Conservation (phyloP, 495 filamentous ascomycete genomes). For the Talaromyces wortmannii region DNA sequence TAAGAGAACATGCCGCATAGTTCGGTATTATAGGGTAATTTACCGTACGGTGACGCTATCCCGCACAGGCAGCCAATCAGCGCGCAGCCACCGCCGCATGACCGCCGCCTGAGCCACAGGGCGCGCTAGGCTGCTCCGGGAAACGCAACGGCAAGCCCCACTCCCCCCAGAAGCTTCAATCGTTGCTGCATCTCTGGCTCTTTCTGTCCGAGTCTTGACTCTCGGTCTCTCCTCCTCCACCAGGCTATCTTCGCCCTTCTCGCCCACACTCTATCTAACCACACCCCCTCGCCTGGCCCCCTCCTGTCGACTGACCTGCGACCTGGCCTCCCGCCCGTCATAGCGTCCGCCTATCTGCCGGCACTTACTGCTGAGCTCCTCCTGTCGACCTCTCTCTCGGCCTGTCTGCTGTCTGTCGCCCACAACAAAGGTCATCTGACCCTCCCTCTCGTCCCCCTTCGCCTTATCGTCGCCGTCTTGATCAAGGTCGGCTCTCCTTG, state of each 20-base stretch:
- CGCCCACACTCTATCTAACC: background rate
- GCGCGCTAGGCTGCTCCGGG: background rate
- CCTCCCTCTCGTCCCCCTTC: background rate
- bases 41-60: too few relatives aligned
- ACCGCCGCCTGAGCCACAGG: background rate
- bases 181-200: too few relatives aligned
- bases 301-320: too few relatives aligned
- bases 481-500: background rate
- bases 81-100: background rate
- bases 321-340: too few relatives aligned
- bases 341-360: too few relatives aligned
- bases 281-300: background rate
- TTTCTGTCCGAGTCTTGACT: too few relatives aligned
- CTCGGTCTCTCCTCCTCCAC: background rate
- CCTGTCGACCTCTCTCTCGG: too few relatives aligned
- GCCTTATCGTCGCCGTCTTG: too few relatives aligned
- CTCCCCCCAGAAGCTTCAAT: background rate
- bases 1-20: too few relatives aligned
- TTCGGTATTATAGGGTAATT: too few relatives aligned
- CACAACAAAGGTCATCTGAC: background rate
- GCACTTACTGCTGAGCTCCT: too few relatives aligned
- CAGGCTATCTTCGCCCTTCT: background rate
- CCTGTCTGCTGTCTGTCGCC: too few relatives aligned
- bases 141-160: background rate
- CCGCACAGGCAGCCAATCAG: background rate